phyloP scores from a whole-genome alignment of 2,329 filamentous ascomycete genomes.

The Pseudogymnoascus sp. region DNA sequence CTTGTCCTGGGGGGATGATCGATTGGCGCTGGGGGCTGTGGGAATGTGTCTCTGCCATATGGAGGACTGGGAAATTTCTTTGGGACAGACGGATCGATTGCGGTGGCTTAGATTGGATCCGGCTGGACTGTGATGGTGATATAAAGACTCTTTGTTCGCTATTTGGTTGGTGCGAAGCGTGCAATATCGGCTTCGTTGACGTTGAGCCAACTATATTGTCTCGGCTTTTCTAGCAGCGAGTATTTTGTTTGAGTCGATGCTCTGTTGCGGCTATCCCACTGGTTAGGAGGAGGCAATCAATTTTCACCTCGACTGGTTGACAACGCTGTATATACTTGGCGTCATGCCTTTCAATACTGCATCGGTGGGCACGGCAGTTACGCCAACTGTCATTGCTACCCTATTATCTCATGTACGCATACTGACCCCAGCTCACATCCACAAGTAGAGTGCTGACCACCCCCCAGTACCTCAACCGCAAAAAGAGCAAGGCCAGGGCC shows the following conservation, averaged over 20 bases:
- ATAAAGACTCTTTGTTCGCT: not conserved
- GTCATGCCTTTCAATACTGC: constrained; percentile 59
- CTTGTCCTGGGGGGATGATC: not conserved
- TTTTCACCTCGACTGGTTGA: not conserved
- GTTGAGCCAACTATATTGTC: not conserved
- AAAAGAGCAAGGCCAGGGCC: constrained; percentile 43
- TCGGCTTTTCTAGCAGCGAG: not conserved
- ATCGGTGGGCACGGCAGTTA: constrained; percentile 72
- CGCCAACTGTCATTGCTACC: constrained; percentile 79
- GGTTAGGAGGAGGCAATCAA: not conserved
- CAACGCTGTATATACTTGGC: not conserved
- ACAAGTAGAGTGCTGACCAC: constrained; percentile 4
- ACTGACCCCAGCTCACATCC: not conserved
- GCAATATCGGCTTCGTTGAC: not conserved
- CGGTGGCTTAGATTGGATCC: not conserved
- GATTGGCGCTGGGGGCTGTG: not conserved
- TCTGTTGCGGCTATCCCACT: not conserved
- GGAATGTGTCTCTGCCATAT: not conserved
- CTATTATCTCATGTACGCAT: constrained; percentile 66
- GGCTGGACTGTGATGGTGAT: not conserved
- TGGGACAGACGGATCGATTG: not conserved
- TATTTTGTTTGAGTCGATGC: not conserved
- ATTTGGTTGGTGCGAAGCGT: not conserved
- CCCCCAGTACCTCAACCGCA: constrained; percentile 69
- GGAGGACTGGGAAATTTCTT: not conserved